Conservation (phyloP, 2,329 filamentous ascomycete species). For the Aureobasidium vineae region DNA sequence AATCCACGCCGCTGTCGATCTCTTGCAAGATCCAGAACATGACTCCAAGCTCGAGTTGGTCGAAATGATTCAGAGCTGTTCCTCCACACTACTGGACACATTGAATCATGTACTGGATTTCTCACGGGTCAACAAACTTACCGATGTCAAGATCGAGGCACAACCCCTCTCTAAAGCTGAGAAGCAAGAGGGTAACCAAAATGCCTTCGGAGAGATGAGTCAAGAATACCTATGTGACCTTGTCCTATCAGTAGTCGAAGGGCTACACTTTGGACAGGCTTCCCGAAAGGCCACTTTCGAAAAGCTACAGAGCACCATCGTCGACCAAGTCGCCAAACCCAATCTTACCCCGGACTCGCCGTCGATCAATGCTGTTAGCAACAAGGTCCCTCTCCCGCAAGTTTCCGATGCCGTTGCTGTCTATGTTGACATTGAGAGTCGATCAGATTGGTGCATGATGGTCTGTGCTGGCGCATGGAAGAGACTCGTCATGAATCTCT, state of each 20-base stretch:
- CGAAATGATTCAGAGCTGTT: constrained; percentile 48
- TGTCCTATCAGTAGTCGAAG: constrained; percentile 8
- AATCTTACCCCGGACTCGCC: neutral
- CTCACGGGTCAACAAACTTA: constrained; percentile 29
- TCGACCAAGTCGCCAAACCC: neutral
- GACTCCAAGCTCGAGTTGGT: constrained; percentile 42
- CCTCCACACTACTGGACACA: constrained; percentile 48
- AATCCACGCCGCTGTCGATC: constrained; percentile 37
- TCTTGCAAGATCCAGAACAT: constrained; percentile 44
- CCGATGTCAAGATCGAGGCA: neutral
- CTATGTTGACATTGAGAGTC: constrained; percentile 7
- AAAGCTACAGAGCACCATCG: neutral
- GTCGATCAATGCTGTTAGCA: neutral
- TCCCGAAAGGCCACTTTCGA: neutral
- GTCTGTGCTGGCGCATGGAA: constrained; percentile 37
- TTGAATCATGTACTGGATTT: constrained; percentile 29
- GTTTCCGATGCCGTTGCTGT: neutral
- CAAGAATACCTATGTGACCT: constrained; percentile 4
- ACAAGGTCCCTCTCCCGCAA: neutral
- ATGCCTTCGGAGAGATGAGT: neutral
- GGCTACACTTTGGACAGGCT: constrained; percentile 16
- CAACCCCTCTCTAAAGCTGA: neutral
- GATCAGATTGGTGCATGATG: constrained; percentile 19
- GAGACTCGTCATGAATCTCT: constrained; percentile 47
- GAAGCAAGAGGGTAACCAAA: neutral